Conservation (phyloP, 495 filamentous ascomycete genomes). For the Penicillium waksmanii region DNA sequence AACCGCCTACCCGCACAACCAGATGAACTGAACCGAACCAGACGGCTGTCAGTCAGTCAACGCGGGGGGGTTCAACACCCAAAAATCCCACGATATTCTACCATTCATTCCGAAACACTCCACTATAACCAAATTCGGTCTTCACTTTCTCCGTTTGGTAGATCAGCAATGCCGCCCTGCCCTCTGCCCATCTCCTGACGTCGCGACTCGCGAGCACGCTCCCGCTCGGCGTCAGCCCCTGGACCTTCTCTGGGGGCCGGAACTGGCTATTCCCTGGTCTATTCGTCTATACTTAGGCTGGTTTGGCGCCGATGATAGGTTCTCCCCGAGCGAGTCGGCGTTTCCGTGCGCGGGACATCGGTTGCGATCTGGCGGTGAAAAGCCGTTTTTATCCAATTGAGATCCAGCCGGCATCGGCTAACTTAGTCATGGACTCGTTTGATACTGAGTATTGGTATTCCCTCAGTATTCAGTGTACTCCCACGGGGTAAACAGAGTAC, state of each 20-base stretch:
- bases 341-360: conserved; percentile 12
- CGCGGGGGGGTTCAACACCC: too few species aligned
- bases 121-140: too few species aligned
- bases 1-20: not conserved
- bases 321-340: conserved; percentile 12
- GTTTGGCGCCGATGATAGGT: conserved; percentile 22
- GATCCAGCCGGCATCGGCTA: conserved; percentile 16
- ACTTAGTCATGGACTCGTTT: not conserved
- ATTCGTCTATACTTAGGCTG: conserved; percentile 23
- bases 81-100: not conserved
- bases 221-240: conserved; percentile 16
- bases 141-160: conserved; percentile 14
- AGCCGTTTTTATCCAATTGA: conserved; percentile 26
- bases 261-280: not conserved
- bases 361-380: conserved; percentile 33
- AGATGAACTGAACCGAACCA: too few species aligned
- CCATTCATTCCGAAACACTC: too few species aligned
- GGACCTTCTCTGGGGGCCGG: conserved; percentile 18
- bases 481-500: too few species aligned
- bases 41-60: too few species aligned
- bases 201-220: conserved; percentile 9
- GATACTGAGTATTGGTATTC: not conserved
- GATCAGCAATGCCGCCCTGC: conserved; percentile 1
- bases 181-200: conserved; percentile 20
- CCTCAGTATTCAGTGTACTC: not conserved